phyloP scores from a whole-genome alignment of 164 flowering plant species.

The Akebia trifoliata region DNA sequence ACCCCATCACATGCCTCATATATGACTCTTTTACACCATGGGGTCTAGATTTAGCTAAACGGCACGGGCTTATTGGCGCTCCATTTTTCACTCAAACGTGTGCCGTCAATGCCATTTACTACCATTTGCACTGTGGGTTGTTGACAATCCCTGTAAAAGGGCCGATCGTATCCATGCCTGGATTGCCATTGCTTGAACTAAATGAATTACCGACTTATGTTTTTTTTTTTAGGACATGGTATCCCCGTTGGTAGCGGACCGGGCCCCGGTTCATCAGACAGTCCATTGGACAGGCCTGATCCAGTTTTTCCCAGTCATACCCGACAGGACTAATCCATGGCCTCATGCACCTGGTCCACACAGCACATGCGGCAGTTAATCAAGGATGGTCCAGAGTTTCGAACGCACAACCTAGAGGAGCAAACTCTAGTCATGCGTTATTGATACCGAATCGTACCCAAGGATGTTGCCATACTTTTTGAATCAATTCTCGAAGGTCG shows the following conservation, averaged over 20 bases:
- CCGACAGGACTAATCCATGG: too few relatives aligned
- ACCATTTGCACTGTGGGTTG: constrained; percentile 4
- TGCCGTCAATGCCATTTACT: constrained; percentile 9
- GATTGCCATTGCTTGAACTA: constrained; percentile 20
- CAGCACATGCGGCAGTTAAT: too few relatives aligned
- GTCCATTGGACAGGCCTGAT: too few relatives aligned
- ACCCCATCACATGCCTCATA: constrained; percentile 9
- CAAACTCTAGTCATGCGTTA: too few relatives aligned
- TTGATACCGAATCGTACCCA: too few relatives aligned
- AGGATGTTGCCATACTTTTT: too few relatives aligned
- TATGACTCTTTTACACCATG: constrained; percentile 13
- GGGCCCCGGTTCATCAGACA: too few relatives aligned
- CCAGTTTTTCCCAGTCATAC: too few relatives aligned
- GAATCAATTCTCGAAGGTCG: constrained; percentile 3
- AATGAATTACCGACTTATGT: constrained; percentile 15
- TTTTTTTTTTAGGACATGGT: neutral
- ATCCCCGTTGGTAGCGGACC: neutral
- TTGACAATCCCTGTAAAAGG: constrained; percentile 5
- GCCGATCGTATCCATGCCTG: constrained; percentile 12
- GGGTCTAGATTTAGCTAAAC: constrained; percentile 18
- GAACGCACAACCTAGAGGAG: too few relatives aligned
- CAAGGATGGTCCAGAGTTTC: too few relatives aligned
- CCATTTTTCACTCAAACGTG: constrained; percentile 19
- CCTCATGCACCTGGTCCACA: too few relatives aligned
- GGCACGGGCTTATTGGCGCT: constrained; percentile 7